Evolutionary conservation across 2,329 filamentous ascomycete genomes (phyloP).

Genomic region (Botryotinia convoluta): DNA sequence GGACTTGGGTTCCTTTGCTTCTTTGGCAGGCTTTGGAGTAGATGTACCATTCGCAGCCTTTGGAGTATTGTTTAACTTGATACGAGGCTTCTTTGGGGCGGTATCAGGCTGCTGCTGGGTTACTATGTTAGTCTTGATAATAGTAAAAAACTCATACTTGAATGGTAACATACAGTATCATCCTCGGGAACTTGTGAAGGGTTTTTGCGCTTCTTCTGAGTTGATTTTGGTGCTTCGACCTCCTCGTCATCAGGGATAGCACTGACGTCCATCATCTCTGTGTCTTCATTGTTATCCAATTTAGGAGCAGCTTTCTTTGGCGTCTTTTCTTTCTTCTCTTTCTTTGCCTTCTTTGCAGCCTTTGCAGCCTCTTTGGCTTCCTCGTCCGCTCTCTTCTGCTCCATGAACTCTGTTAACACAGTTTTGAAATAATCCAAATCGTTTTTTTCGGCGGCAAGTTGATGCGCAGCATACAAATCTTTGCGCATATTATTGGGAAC

Average conservation of each 20-base stretch:
- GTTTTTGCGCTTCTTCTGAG: conserved; percentile 81
- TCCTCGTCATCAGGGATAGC: conserved; percentile 54
- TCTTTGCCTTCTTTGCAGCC: conserved; percentile 47
- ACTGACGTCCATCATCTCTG: conserved; percentile 56
- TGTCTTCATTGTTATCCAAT: conserved; percentile 54
- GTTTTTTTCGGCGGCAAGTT: conserved; percentile 74
- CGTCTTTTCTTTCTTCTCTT: conserved; percentile 42
- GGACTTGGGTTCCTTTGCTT: conserved; percentile 41
- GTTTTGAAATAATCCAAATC: conserved; percentile 80
- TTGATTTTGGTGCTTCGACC: conserved; percentile 49
- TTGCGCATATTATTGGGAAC: conserved; percentile 76
- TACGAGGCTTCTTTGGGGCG: conserved; percentile 63
- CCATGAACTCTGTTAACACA: conserved; percentile 67
- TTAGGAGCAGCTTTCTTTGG: conserved; percentile 45
- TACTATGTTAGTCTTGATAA: conserved; percentile 1
- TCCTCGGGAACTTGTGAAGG: conserved; percentile 54
- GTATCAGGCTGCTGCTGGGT: conserved; percentile 45
- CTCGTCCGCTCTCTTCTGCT: conserved; percentile 58
- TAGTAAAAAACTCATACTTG: not conserved
- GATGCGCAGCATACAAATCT: conserved; percentile 73
- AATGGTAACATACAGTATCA: conserved; percentile 54
- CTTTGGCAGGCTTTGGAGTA: conserved; percentile 31
- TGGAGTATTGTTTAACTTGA: conserved; percentile 63
- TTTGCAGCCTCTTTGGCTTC: conserved; percentile 46
- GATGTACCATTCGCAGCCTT: conserved; percentile 59